Base-by-base conservation (phyloP, 768 basidiomycete genomes). In the Asterophora lycoperdoides region DNA sequence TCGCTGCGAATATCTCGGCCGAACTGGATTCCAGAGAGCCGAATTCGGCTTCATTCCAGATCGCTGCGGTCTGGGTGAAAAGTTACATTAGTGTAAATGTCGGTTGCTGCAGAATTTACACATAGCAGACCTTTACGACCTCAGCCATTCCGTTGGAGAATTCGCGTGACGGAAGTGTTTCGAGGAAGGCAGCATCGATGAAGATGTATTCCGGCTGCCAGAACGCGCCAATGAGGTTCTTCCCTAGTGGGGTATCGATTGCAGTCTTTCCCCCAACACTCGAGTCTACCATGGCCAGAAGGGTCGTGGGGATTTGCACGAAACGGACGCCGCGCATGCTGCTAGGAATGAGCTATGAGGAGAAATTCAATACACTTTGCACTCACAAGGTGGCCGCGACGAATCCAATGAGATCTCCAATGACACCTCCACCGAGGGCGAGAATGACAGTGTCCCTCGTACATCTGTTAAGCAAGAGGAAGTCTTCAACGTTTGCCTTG, bases 81-180 rank as follows among this genome's bases (percentile, higher is more conserved):
- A n/a, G 51, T 45, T n/a, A 45, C n/a, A 34, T 44, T 35, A 32
- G 50, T 46, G 18, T 34, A 20, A 23, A 23, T 23, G 23, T 23
- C 8, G 53, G 29, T 30, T 23, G 11, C 28, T 42, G 36, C 38
- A 43, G 19, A 35, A 35, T 32, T 14, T 17, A 46, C 32, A 41
- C 33, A 33, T 39, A 15, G 34, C 33, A 51, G 48, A 91, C 93
- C 81, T 99, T 99, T 63, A 98, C 84, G 3, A 97, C 87, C 66
- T 99, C 95, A 0, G 96, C 95, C 88, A 99, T 95, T 32, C 96
- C 95, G 60, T 98, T 98, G n/a, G 91, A 89, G 53, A 98, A 92
- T 65, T 98, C 96, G 46, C 95, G 77, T 28, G 82, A 68, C 0
- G 94, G 94, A 2, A 99, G 82, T 1, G 91, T 93, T 61, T 93